phyloP scores from a whole-genome alignment of 1,284 basidiomycete species.

The Moniliophthora roreri region DNA sequence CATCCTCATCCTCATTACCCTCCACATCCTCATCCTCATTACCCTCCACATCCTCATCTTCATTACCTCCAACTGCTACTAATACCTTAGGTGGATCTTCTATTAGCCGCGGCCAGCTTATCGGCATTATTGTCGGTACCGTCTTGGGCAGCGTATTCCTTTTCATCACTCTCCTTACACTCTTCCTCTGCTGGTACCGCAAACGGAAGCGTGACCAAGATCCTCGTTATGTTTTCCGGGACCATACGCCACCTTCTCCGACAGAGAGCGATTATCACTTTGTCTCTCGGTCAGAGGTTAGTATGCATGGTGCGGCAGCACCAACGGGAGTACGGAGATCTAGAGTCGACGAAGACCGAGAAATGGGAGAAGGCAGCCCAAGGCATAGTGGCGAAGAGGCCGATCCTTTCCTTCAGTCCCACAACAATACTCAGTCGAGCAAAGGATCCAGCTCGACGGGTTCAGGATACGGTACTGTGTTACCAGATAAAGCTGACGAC shows the following conservation, averaged over 20 bases:
- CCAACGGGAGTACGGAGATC: no score
- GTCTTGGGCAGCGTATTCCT: slow-evolving; percentile 55
- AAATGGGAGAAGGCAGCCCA: slow-evolving; percentile 60
- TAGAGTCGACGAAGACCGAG: slow-evolving; percentile 53
- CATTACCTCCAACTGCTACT: slow-evolving; percentile 22
- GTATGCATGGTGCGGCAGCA: slow-evolving; percentile 19
- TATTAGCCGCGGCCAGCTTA: slow-evolving; percentile 39
- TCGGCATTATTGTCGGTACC: slow-evolving; percentile 48
- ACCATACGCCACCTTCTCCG: neutral
- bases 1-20: slow-evolving; percentile 22
- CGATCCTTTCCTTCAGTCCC: slow-evolving; percentile 55
- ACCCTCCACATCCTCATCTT: slow-evolving; percentile 21
- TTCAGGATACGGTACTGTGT: slow-evolving; percentile 38
- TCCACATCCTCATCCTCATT: slow-evolving; percentile 24
- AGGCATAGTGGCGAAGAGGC: slow-evolving; percentile 65
- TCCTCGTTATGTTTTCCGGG: slow-evolving; percentile 20
- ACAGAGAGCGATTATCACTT: neutral
- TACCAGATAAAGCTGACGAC: slow-evolving; percentile 31
- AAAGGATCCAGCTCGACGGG: slow-evolving; percentile 27
- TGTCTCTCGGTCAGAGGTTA: no score
- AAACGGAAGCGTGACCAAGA: slow-evolving; percentile 32
- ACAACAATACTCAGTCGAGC: slow-evolving; percentile 32
- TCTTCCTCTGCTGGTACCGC: slow-evolving; percentile 49
- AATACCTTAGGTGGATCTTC: slow-evolving; percentile 17
- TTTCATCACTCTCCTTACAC: slow-evolving; percentile 47